These are phyloP conservation scores for Cladophialophora chaetospira DNA, from an alignment of 2,329 filamentous ascomycete genomes.

Conservation along the genomic window DNA sequence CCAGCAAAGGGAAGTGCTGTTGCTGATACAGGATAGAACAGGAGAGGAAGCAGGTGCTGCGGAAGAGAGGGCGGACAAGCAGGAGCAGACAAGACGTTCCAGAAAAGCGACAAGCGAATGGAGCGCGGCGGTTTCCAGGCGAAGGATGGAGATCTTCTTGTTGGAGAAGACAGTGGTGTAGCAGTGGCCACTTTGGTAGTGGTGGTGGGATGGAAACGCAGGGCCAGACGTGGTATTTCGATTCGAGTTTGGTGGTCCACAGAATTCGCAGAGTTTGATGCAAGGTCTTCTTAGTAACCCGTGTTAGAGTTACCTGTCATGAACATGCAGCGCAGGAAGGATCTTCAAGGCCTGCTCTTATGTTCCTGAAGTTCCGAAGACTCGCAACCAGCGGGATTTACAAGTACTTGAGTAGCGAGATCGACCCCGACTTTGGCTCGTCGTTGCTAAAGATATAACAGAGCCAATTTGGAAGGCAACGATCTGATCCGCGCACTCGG, in stretches of 20 bases:
- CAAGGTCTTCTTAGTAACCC: background rate
- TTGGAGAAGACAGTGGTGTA: slow-evolving; percentile 1
- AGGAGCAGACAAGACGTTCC: background rate
- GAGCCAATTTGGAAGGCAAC: too few relatives aligned
- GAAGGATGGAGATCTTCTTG: background rate
- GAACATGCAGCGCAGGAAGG: background rate
- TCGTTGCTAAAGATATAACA: background rate
- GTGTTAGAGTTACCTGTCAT: background rate
- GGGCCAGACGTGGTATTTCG: slow-evolving; percentile 2
- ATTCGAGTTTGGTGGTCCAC: slow-evolving; percentile 14
- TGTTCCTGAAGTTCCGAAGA: background rate
- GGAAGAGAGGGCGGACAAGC: slow-evolving; percentile 2
- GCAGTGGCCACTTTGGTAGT: background rate
- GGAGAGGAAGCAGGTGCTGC: background rate
- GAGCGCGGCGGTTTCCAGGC: too few relatives aligned
- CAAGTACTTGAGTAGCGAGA: background rate
- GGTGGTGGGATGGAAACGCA: background rate
- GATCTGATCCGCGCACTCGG: too few relatives aligned
- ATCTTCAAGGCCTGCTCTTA: background rate
- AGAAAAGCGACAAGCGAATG: background rate
- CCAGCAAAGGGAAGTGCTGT: slow-evolving; percentile 19
- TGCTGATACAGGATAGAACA: background rate
- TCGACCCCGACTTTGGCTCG: background rate
- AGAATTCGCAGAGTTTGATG: slow-evolving; percentile 7
- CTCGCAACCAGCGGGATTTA: background rate